Conservation (phyloP, 192 early-diverging fungal genomes). For the Podochytrium sp. region DNA sequence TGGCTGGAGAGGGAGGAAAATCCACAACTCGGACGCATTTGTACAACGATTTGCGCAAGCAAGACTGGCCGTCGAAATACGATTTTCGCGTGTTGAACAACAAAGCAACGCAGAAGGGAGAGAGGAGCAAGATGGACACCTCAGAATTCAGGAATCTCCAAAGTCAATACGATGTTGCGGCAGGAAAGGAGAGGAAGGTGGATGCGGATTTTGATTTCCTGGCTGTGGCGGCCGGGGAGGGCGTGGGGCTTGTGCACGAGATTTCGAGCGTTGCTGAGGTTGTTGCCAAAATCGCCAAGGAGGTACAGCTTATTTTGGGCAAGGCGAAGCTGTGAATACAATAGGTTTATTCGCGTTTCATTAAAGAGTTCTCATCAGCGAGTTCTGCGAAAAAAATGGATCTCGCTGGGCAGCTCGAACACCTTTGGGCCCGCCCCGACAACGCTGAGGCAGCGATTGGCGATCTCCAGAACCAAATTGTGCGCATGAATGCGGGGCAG, state of each 20-base stretch:
- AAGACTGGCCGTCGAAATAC: neutral
- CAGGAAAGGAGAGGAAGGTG: neutral
- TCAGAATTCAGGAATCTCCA: neutral
- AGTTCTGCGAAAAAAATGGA: conserved; percentile 2
- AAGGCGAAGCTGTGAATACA: too few relatives aligned
- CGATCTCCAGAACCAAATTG: conserved; percentile 6
- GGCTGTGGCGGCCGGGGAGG: neutral
- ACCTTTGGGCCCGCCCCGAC: neutral
- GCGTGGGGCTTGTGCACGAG: neutral
- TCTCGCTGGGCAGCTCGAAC: neutral
- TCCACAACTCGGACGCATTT: neutral
- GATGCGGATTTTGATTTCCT: conserved; percentile 2
- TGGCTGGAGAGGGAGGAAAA: neutral
- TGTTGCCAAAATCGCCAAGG: too few relatives aligned
- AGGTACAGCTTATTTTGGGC: too few relatives aligned
- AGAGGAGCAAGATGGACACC: neutral
- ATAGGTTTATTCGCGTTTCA: too few relatives aligned
- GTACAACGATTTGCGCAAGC: neutral
- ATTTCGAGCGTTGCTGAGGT: neutral
- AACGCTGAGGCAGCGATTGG: conserved; percentile 6
- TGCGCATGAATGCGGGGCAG: conserved; percentile 3
- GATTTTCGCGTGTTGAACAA: conserved; percentile 1
- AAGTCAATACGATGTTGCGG: neutral
- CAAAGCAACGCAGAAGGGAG: neutral
- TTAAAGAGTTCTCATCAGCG: too few relatives aligned